Evolutionary conservation across 2,329 filamentous ascomycete species (phyloP).

Genomic region (Xylaria sp.): DNA sequence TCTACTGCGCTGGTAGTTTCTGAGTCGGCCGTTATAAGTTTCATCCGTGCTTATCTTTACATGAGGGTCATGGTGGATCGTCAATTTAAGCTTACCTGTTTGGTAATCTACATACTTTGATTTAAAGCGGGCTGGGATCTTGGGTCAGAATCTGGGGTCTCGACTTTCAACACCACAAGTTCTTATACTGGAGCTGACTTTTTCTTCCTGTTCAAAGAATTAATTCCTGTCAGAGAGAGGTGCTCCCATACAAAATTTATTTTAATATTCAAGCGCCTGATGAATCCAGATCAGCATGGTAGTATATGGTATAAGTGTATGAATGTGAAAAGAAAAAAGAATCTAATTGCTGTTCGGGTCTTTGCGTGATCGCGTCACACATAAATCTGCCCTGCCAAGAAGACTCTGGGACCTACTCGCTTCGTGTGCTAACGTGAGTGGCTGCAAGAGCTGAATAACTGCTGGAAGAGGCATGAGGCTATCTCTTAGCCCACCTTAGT

Average conservation of each 20-base stretch:
- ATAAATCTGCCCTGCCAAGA: conserved; percentile 37
- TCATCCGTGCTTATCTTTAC: conserved; percentile 37
- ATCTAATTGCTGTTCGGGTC: not conserved
- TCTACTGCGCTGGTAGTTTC: not conserved
- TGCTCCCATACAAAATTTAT: not conserved
- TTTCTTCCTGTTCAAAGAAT: not conserved
- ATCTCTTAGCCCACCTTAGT: conserved; percentile 2
- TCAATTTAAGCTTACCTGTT: not conserved
- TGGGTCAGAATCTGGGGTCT: not conserved
- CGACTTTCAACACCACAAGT: not conserved
- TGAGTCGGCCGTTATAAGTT: not conserved
- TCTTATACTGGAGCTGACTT: not conserved
- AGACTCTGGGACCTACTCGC: conserved; percentile 22
- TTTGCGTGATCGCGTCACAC: not conserved
- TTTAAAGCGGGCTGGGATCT: not conserved
- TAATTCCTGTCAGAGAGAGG: not conserved
- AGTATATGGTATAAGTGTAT: not conserved
- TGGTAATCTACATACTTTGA: not conserved
- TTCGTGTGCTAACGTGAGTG: conserved; percentile 32
- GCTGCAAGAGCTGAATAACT: conserved; percentile 15
- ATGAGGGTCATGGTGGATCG: not conserved
- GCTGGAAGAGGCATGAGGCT: conserved; percentile 27
- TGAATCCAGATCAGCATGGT: not conserved
- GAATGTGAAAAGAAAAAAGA: not conserved
- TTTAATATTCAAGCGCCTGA: not conserved